A percentile compares a stretch with the other conserved stretches of the same genome.
Conservation (phyloP, 2,329 filamentous ascomycete genomes). For the Aspergillus sp. region DNA sequence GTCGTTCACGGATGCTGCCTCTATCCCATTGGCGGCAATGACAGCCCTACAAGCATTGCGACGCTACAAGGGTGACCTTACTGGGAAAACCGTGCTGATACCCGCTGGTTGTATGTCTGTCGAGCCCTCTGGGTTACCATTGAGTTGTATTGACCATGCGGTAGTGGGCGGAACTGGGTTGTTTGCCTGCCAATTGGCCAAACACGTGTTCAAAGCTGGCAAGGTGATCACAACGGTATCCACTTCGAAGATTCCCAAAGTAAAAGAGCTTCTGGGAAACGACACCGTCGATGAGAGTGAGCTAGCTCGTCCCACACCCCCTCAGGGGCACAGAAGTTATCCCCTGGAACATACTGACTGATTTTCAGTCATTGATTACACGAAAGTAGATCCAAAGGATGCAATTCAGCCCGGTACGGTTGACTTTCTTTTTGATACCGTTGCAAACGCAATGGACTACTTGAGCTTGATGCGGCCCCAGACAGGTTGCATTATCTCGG, state of each 20-base stretch:
- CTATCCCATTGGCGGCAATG: slow-evolving; percentile 41
- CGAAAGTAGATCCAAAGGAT: slow-evolving; percentile 37
- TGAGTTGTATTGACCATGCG: not conserved
- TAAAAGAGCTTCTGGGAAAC: slow-evolving; percentile 42
- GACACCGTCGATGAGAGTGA: slow-evolving; percentile 48
- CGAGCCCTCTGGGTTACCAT: not conserved
- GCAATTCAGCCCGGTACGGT: slow-evolving; percentile 44
- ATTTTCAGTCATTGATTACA: slow-evolving; percentile 50
- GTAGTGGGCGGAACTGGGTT: slow-evolving; percentile 49
- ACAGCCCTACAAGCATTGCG: slow-evolving; percentile 48
- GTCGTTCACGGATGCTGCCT: slow-evolving; percentile 45
- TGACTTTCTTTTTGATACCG: slow-evolving; percentile 54
- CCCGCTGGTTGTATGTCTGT: slow-evolving; percentile 41
- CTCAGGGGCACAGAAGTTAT: not conserved
- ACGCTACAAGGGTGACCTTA: slow-evolving; percentile 45
- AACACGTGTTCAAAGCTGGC: slow-evolving; percentile 49
- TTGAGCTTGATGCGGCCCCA: slow-evolving; percentile 45
- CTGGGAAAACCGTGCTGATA: slow-evolving; percentile 54
- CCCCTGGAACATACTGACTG: not conserved
- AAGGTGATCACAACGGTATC: slow-evolving; percentile 55
- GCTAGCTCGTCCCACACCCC: not conserved
- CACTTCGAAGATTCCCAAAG: slow-evolving; percentile 50
- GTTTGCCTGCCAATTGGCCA: slow-evolving; percentile 50
- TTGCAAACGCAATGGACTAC: slow-evolving; percentile 39
- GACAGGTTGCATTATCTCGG: slow-evolving; percentile 33